phyloP scores from a whole-genome alignment of 148 eudicot species.

The Hydrangea macrophylla region DNA sequence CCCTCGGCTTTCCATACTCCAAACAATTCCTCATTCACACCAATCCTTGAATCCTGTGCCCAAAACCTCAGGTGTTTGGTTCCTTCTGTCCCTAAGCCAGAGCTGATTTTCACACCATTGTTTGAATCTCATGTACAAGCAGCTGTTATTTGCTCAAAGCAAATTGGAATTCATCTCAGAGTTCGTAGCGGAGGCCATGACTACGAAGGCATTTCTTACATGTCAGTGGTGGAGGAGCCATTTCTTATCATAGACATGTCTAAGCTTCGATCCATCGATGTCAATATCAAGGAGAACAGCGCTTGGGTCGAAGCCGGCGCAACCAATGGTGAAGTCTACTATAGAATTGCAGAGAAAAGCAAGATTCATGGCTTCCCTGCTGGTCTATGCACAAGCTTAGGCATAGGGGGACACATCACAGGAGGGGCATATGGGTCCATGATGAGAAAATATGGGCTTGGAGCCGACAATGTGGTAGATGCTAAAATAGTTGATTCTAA shows the following conservation, averaged over 20 bases:
- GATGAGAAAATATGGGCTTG: slow-evolving; percentile 20
- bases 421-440: slow-evolving; percentile 24
- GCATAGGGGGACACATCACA: slow-evolving; percentile 19
- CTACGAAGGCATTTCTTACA: slow-evolving; percentile 21
- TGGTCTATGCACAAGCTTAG: slow-evolving; percentile 19
- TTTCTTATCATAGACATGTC: slow-evolving; percentile 10
- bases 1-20: not conserved
- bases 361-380: slow-evolving; percentile 18
- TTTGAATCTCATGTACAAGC: slow-evolving; percentile 20
- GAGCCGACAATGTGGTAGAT: slow-evolving; percentile 21
- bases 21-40: not conserved
- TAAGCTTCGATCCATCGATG: slow-evolving; percentile 5
- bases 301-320: slow-evolving; percentile 27
- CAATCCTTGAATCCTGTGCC: slow-evolving; percentile 4
- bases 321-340: slow-evolving; percentile 19
- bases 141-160: slow-evolving; percentile 9
- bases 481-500: slow-evolving; percentile 12
- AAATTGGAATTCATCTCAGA: slow-evolving; percentile 6
- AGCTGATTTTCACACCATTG: slow-evolving; percentile 15
- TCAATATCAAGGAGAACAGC: slow-evolving; percentile 9
- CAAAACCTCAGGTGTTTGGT: slow-evolving; percentile 16
- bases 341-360: slow-evolving; percentile 17
- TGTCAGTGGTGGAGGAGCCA: not conserved
- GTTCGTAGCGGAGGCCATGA: slow-evolving; percentile 16
- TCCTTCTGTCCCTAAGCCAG: slow-evolving; percentile 11